These are phyloP conservation scores for Phytopythium vexans DNA, from an alignment of 352 stramenopile genomes.

Conservation along the genomic window DNA sequence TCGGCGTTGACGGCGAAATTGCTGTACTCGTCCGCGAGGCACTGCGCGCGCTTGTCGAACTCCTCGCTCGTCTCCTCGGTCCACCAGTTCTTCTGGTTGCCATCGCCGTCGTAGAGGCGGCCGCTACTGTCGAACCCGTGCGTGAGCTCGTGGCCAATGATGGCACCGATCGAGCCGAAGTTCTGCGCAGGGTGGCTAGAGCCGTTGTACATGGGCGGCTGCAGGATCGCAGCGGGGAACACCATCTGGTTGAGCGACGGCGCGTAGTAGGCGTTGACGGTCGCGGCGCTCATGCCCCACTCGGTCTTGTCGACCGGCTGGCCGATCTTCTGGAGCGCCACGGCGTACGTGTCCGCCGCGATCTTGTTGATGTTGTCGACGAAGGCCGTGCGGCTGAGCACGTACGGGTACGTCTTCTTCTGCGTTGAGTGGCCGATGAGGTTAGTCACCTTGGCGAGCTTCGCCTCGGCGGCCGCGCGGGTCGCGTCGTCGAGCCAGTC, in stretches of 20 bases:
- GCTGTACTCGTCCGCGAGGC: conserved; percentile 55
- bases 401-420: conserved; percentile 32
- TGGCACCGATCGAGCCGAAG: conserved; percentile 87
- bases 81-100: conserved; percentile 93
- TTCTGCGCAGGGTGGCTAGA: conserved; percentile 82
- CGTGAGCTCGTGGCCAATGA: conserved; percentile 94
- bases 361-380: conserved; percentile 51
- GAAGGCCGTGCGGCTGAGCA: conserved; percentile 27
- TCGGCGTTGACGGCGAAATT: conserved; percentile 30
- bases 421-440: conserved; percentile 32
- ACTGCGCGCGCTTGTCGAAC: conserved; percentile 61
- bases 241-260: conserved; percentile 85
- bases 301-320: conserved; percentile 47
- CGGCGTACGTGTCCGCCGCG: conserved; percentile 17
- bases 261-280: conserved; percentile 86
- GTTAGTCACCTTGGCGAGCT: conserved; percentile 57
- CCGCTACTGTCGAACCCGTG: conserved; percentile 93
- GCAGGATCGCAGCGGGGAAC: conserved; percentile 92
- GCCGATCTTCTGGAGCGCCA: conserved; percentile 25
- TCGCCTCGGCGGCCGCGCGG: conserved; percentile 65
- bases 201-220: conserved; percentile 89
- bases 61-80: conserved; percentile 60
- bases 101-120: conserved; percentile 75
- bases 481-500: conserved; percentile 89
- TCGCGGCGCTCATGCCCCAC: conserved; percentile 89